Evolutionary conservation across 495 filamentous ascomycete species (phyloP).

Genomic region (Parathielavia hyrcaniae): DNA sequence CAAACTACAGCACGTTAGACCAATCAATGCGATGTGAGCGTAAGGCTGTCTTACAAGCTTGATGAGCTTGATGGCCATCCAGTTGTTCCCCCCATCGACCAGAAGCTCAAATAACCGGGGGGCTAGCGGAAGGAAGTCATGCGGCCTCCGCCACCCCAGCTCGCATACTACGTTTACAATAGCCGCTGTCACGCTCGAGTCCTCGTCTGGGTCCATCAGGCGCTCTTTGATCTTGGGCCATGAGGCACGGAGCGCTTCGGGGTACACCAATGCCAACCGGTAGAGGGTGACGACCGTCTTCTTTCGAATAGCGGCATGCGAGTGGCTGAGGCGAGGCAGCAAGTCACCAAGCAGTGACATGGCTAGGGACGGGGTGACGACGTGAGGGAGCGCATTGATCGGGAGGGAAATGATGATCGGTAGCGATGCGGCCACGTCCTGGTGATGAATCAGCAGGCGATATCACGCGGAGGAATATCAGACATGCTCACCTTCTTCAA

Average conservation of each 20-base stretch:
- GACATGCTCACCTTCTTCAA: constrained; percentile 71
- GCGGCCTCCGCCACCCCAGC: constrained; percentile 84
- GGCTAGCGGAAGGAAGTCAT: constrained; percentile 88
- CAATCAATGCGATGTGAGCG: neutral
- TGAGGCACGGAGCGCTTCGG: constrained; percentile 81
- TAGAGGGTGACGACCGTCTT: constrained; percentile 94
- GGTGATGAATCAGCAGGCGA: constrained; percentile 16
- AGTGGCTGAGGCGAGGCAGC: constrained; percentile 78
- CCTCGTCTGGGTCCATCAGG: constrained; percentile 82
- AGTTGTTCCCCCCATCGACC: constrained; percentile 92
- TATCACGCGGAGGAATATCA: neutral
- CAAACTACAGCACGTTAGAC: constrained; percentile 60
- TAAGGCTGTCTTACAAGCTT: constrained; percentile 64
- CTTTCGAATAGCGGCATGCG: constrained; percentile 75
- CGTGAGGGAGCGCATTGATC: constrained; percentile 78
- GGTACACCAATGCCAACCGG: constrained; percentile 84
- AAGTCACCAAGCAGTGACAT: constrained; percentile 82
- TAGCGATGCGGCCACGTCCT: constrained; percentile 75
- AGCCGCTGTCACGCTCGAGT: constrained; percentile 88
- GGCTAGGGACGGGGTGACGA: constrained; percentile 84
- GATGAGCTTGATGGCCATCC: constrained; percentile 99
- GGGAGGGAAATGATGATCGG: constrained; percentile 75
- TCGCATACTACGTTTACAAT: constrained; percentile 97
- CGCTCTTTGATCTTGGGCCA: constrained; percentile 97
- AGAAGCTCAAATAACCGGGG: constrained; percentile 87